Percentiles rank a stretch among this genome's conserved stretches.
Evolutionary conservation across 2,329 filamentous ascomycete species (phyloP).

Genomic region (Drechslera avenae): DNA sequence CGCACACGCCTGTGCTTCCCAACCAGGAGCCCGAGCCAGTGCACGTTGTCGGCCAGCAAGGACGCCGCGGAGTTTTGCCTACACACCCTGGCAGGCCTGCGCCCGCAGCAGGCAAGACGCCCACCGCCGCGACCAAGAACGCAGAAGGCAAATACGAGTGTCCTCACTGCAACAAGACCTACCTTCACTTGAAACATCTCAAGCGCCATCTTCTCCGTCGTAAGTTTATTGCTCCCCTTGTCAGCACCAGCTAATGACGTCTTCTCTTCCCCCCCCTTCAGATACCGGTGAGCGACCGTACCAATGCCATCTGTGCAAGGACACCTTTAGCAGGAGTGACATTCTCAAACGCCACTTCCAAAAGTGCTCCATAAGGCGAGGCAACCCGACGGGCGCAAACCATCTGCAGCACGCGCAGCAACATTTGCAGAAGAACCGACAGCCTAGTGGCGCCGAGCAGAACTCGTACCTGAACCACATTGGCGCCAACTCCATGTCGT

Average conservation of each 20-base stretch:
- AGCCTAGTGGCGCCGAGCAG: constrained; percentile 40
- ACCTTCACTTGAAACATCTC: constrained; percentile 94
- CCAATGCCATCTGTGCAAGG: constrained; percentile 96
- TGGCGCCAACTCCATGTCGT: constrained; percentile 41
- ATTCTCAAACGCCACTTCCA: constrained; percentile 99
- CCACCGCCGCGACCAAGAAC: constrained; percentile 89
- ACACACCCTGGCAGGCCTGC: constrained; percentile 86
- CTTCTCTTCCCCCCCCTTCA: too few relatives aligned
- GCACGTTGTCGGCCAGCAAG: constrained; percentile 94
- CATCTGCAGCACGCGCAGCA: constrained; percentile 92
- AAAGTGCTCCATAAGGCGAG: constrained; percentile 95
- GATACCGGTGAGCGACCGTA: constrained; percentile 98
- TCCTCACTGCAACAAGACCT: constrained; percentile 97
- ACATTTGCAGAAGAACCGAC: constrained; percentile 74
- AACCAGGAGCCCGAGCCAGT: constrained; percentile 67
- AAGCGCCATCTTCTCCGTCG: constrained; percentile 95
- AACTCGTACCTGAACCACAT: constrained; percentile 47
- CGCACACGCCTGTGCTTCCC: constrained; percentile 44
- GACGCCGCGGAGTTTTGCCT: constrained; percentile 86
- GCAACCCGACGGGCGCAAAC: constrained; percentile 92
- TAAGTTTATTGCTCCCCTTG: constrained; percentile 62
- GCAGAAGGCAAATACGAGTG: constrained; percentile 98
- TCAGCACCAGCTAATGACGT: constrained; percentile 41
- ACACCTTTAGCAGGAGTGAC: constrained; percentile 97
- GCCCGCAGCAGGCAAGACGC: constrained; percentile 78